Conservation (phyloP, 805 yeast genomes). For the Hanseniaspora nectarophila region DNA sequence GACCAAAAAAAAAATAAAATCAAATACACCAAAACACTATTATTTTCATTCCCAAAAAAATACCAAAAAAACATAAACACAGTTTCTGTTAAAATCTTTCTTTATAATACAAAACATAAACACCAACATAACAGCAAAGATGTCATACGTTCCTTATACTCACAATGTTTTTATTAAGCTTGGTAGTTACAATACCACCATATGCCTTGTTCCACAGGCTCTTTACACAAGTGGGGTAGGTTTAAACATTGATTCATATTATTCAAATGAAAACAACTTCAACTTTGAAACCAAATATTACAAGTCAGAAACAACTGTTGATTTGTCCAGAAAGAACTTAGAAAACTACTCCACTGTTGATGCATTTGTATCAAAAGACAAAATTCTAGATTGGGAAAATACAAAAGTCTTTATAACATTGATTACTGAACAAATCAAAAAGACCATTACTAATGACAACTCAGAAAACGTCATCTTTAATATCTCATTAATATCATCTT, state of each 20-base stretch:
- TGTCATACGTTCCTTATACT: conserved; percentile 6
- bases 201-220: conserved; percentile 2
- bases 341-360: not conserved
- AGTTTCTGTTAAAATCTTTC: too few species aligned
- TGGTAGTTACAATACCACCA: conserved; percentile 6
- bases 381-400: not conserved
- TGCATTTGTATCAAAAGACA: conserved; percentile 3
- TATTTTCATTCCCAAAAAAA: not conserved
- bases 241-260: conserved; percentile 10
- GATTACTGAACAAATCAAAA: not conserved
- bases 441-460: not conserved
- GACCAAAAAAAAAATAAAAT: too few species aligned
- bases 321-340: not conserved
- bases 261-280: conserved; percentile 9
- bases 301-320: not conserved
- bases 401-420: not conserved
- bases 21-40: not conserved
- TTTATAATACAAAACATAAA: not conserved
- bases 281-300: not conserved
- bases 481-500: not conserved
- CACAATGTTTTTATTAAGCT: conserved; percentile 3
- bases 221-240: conserved; percentile 3
- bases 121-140: not conserved
- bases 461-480: not conserved
- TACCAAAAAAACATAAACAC: not conserved